These are phyloP conservation scores for Ceratocystis smalleyi DNA, from an alignment of 2,329 filamentous ascomycete species.

Conservation along the genomic window DNA sequence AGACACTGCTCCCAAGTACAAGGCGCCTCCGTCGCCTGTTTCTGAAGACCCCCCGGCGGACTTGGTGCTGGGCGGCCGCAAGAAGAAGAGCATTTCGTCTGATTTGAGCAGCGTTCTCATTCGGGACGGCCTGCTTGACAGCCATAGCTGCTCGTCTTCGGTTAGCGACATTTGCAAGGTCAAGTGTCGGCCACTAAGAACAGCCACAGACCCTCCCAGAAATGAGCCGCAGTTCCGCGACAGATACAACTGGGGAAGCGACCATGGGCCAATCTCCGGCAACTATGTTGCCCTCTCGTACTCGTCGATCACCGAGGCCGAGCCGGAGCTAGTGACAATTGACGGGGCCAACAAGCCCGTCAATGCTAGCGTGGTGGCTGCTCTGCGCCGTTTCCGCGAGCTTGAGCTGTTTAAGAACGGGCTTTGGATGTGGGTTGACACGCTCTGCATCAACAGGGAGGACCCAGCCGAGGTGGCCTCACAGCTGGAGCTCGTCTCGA, in stretches of 20 bases:
- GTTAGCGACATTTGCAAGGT: conserved; percentile 6
- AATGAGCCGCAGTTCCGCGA: conserved; percentile 10
- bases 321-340: conserved; percentile 9
- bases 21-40: background rate
- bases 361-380: conserved; percentile 7
- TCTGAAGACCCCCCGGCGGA: conserved; percentile 7
- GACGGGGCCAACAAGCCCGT: conserved; percentile 5
- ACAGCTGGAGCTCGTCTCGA: conserved; percentile 15
- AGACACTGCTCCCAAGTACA: conserved; percentile 1
- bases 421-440: conserved; percentile 20
- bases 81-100: conserved; percentile 13
- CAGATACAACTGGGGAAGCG: conserved; percentile 13
- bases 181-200: conserved; percentile 10
- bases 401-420: conserved; percentile 14
- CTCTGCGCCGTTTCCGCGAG: conserved; percentile 15
- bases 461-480: conserved; percentile 15
- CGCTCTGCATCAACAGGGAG: conserved; percentile 18
- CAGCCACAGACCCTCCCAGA: background rate
- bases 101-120: conserved; percentile 13
- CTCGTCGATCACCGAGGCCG: background rate
- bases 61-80: conserved; percentile 12
- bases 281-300: conserved; percentile 16
- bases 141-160: background rate
- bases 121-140: conserved; percentile 11
- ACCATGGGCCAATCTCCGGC: conserved; percentile 13